phyloP scores from a whole-genome alignment of 2,329 filamentous ascomycete genomes.

The Aspergillus amoenus region DNA sequence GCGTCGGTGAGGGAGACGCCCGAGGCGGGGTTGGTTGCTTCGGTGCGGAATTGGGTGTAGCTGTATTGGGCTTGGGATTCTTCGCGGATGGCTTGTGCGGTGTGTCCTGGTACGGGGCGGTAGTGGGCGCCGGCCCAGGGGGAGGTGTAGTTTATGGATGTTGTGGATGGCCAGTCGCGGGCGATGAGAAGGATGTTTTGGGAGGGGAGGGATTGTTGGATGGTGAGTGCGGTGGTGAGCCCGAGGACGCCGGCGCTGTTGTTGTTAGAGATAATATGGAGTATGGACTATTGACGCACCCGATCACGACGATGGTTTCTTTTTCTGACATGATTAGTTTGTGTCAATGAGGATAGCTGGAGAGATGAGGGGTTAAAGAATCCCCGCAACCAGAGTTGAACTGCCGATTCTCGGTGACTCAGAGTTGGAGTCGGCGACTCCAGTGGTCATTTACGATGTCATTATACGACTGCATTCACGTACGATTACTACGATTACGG shows the following conservation, averaged over 20 bases:
- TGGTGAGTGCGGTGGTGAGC: conserved; percentile 35
- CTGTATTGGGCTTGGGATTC: conserved; percentile 39
- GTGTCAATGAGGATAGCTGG: no score
- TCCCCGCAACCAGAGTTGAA: background rate
- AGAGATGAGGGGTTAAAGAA: background rate
- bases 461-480: no score
- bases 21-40: conserved; percentile 32
- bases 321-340: conserved; percentile 21
- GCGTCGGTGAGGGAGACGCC: conserved; percentile 41
- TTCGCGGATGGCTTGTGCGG: conserved; percentile 37
- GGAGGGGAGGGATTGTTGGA: conserved; percentile 31
- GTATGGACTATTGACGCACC: conserved; percentile 20
- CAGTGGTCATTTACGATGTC: no score
- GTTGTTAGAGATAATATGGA: conserved; percentile 1
- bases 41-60: conserved; percentile 38
- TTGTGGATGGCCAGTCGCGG: conserved; percentile 39
- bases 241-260: conserved; percentile 42
- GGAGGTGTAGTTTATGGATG: conserved; percentile 47
- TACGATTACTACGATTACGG: background rate
- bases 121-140: conserved; percentile 51
- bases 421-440: conserved; percentile 1
- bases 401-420: background rate
- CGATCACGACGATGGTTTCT: conserved; percentile 40
- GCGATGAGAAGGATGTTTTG: conserved; percentile 42
- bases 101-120: conserved; percentile 43